Evolutionary conservation across 1,284 basidiomycete genomes (phyloP), one percentile per base, ranked within the genome.

Genomic region (Ustilago sp.): DNA sequence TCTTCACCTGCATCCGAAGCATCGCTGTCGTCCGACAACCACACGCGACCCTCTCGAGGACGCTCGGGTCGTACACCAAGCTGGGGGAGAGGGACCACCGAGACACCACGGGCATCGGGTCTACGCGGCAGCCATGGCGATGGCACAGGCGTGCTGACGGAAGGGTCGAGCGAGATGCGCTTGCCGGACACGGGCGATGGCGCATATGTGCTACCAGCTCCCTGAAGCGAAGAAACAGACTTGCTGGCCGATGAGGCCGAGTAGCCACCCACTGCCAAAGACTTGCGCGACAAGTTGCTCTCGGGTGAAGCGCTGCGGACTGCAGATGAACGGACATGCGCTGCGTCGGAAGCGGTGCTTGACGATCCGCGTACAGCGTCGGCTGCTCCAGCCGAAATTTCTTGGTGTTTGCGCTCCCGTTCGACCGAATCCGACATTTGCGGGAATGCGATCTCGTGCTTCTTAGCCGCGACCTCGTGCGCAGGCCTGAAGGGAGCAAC

Each of bases 71-170:
- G 80, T 13, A 72, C 64, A 23, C 83, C 83, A 4, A 85, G 77
- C 70, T 85, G 79, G 3, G 81, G 80, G 50, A 85, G 59, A 15
- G 83, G 83, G 9, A 84, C 83, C 23, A 85, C 81, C 7, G 71
- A 58, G 8, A 81, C 69, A 32, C 83, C 83, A 32, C 74, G 68
- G 0, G 83, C 83, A 56, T 85, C 83, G 2, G 83, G 83, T 36
- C 80, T 77, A 17, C 82, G 80, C 11, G 83, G 83, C 35, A 84
- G 71, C 55, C 60, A 76, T 11, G 74, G 79, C 45, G 66, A 74
- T 34, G 83, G 83, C n/a, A 53, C 66, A 5, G 83, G 83, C 47
- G 83, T 77, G 69, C 81, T 81, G 36, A 83, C 63, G 34, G 60
- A 64, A 11, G 82, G 74, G 38, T 84, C 75, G 41, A 73, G 64